Percentiles rank a stretch among this genome's conserved stretches.
Evolutionary conservation across 2,329 filamentous ascomycete genomes (phyloP).

Genomic region (Neophaeococcomyces aloes): DNA sequence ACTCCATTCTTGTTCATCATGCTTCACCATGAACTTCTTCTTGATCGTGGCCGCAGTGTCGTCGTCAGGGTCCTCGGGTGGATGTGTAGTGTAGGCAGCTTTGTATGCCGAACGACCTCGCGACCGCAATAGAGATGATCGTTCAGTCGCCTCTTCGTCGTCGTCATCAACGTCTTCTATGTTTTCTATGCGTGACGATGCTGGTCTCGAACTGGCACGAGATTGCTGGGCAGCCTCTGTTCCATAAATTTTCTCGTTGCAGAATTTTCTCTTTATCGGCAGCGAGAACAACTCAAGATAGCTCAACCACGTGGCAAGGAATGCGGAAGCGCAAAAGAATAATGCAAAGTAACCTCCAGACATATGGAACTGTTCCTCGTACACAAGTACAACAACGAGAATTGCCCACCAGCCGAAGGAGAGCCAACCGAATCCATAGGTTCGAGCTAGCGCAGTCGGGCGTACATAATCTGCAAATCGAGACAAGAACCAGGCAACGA

Average conservation of each 20-base stretch:
- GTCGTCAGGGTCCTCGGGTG: conserved; percentile 31
- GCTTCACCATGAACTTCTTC: conserved; percentile 6
- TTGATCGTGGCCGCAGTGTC: conserved; percentile 20
- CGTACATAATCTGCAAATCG: conserved; percentile 67
- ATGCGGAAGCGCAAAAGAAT: conserved; percentile 66
- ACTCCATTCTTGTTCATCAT: conserved; percentile 73
- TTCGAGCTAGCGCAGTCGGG: conserved; percentile 74
- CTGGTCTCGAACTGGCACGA: conserved; percentile 9
- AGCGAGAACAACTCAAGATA: conserved; percentile 73
- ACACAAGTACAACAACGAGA: conserved; percentile 61
- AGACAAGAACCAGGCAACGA: conserved; percentile 71
- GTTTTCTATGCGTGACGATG: conserved; percentile 5
- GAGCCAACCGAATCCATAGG: conserved; percentile 75
- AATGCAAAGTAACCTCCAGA: conserved; percentile 71
- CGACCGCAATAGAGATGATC: conserved; percentile 13
- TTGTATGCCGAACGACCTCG: conserved; percentile 16
- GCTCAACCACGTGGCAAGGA: conserved; percentile 62
- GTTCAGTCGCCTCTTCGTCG: conserved; percentile 19
- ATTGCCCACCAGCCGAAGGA: conserved; percentile 64
- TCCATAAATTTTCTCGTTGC: conserved; percentile 42
- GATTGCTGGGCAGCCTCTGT: conserved; percentile 13
- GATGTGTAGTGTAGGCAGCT: conserved; percentile 26
- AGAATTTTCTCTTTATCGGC: conserved; percentile 60
- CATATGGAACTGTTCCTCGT: conserved; percentile 63
- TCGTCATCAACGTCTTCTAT: conserved; percentile 28